These are phyloP conservation scores for Aechmea fasciata DNA, from an alignment of 176 grass and related monocot species.

Conservation along the genomic window DNA sequence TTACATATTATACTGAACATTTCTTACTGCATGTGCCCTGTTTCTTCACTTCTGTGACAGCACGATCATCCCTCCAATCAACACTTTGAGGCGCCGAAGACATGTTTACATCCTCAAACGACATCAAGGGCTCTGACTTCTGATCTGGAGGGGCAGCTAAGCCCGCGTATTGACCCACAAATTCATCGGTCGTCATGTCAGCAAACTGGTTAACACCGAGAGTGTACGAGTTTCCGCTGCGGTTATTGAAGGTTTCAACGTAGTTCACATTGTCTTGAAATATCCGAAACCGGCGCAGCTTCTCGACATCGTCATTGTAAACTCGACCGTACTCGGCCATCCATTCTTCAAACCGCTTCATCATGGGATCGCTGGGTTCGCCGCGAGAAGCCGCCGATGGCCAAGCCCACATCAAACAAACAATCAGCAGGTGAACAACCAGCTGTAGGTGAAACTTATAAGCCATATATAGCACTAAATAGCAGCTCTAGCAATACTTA, in stretches of 20 bases:
- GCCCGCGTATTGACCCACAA: background rate
- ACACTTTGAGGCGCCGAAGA: background rate
- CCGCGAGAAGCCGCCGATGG: background rate
- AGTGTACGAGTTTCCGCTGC: background rate
- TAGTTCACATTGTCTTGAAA: constrained; percentile 17
- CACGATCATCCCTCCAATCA: constrained; percentile 26
- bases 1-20: background rate
- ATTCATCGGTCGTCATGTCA: constrained; percentile 16
- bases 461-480: too few relatives aligned
- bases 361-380: background rate
- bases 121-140: background rate
- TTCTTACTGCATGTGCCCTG: constrained; percentile 22
- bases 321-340: constrained; percentile 4
- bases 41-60: constrained; percentile 16
- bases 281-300: constrained; percentile 13
- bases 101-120: background rate
- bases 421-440: too few relatives aligned
- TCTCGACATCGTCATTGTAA: background rate
- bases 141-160: background rate
- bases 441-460: too few relatives aligned
- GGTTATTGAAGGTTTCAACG: constrained; percentile 15
- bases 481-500: too few relatives aligned
- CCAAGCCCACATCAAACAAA: background rate
- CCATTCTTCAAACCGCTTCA: constrained; percentile 22
- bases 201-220: constrained; percentile 13